Evolutionary conservation across 768 basidiomycete species (phyloP).

Genomic region (Tylopilus intermedius): DNA sequence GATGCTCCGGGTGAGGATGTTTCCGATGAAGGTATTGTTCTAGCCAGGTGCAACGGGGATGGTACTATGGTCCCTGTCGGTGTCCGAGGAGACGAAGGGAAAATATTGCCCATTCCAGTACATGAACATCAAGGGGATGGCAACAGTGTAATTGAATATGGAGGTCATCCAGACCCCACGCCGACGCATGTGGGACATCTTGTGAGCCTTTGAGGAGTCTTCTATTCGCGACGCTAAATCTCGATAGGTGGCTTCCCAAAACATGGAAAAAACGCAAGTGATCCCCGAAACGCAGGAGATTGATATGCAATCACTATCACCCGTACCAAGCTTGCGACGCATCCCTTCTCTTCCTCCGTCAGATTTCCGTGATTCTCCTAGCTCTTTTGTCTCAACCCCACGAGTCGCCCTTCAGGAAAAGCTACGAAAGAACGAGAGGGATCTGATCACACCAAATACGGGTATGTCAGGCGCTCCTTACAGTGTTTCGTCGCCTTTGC

Average conservation of each 20-base stretch:
- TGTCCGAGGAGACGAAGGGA: slow-evolving; percentile 50
- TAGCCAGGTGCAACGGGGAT: slow-evolving; percentile 19
- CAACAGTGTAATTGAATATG: slow-evolving; percentile 33
- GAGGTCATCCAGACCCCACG: slow-evolving; percentile 46
- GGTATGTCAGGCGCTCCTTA: slow-evolving; percentile 45
- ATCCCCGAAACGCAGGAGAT: slow-evolving; percentile 34
- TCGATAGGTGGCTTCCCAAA: slow-evolving; percentile 18
- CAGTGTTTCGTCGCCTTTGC: neutral
- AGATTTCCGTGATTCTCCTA: slow-evolving; percentile 15
- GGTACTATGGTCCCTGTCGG: slow-evolving; percentile 45
- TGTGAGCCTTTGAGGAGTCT: slow-evolving; percentile 32
- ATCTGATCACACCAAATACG: slow-evolving; percentile 27
- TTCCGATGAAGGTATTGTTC: slow-evolving; percentile 24
- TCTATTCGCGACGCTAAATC: slow-evolving; percentile 1
- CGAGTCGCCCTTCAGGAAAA: slow-evolving; percentile 38
- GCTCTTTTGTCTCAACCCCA: slow-evolving; percentile 27
- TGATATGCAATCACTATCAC: slow-evolving; percentile 23
- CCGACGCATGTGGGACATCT: slow-evolving; percentile 54
- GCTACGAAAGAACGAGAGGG: slow-evolving; percentile 14
- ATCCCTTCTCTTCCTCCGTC: slow-evolving; percentile 27
- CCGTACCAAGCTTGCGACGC: slow-evolving; percentile 8
- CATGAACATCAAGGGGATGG: slow-evolving; percentile 14
- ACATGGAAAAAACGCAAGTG: slow-evolving; percentile 50
- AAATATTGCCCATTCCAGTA: slow-evolving; percentile 42
- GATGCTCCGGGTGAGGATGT: slow-evolving; percentile 59